Evolutionary conservation across 106 monocot species (phyloP), one percentile per base, ranked within the genome.

Genomic region (Chionographis japonica): DNA sequence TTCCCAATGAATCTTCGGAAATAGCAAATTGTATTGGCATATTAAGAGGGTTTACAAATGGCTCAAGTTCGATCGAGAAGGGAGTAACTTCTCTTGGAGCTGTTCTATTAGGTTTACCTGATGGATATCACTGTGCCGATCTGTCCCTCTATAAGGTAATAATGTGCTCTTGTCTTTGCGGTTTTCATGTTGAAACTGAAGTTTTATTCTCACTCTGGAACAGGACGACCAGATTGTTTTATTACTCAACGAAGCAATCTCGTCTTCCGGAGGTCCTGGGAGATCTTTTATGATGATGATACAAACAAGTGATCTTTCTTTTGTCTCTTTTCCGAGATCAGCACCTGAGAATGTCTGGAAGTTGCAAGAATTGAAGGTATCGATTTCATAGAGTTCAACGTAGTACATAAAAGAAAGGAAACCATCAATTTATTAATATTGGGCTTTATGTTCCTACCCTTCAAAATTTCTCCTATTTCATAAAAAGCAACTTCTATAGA

Each of bases 231-330:
- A 97, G 61, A 65, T 97, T 56, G 68, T 89, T 65, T 62, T 97
- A 61, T 81, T 97, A 74, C 84, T 97, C 50, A 81, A 80, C 66
- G 92, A 89, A 82, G 61, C 69, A 76, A 69, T 3, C 13, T 62
- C 79, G 17, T 65, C 58, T 53, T 68, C 77, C 46, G 92, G 89
- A 63, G 78, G 20, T 67, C 68, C 80, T 49, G 86, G 61, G 54
- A 82, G 71, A 60, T 86, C 97, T 40, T 85, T 63, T 70, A 89
- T 97, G 82, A 87, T 87, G 80, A 83, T 97, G 92, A 17, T 97
- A 50, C 80, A 83, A 67, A 72, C 67, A 54, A 73, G 55, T 60
- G 76, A 71, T 63, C 78, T 87, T 66, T 72, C 83, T 52, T 97
- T 92, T 68, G 13, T 65, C 27, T 43, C 86, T 75, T 56, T 95